phyloP scores from a whole-genome alignment of 192 early-diverging fungal species.

The Backusella morwellensis region DNA sequence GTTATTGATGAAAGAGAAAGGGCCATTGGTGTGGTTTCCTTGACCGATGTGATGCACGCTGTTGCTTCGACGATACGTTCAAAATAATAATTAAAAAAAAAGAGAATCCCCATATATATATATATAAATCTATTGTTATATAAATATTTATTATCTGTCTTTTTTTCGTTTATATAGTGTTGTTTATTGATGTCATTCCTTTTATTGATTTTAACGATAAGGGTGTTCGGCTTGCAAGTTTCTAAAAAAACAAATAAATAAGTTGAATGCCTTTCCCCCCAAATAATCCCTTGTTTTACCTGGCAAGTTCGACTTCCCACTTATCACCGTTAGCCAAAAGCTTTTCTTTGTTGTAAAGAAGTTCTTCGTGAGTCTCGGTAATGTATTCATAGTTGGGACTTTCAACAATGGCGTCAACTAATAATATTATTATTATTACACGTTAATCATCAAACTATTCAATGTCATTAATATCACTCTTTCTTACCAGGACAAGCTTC shows the following conservation, averaged over 20 bases:
- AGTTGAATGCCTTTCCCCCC: background rate
- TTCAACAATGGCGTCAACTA: constrained; percentile 97
- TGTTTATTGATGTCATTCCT: constrained; percentile 4
- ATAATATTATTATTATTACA: background rate
- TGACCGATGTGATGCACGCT: constrained; percentile 75
- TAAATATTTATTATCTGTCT: background rate
- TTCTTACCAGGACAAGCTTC: constrained; percentile 40
- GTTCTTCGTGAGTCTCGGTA: constrained; percentile 96
- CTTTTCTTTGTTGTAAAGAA: constrained; percentile 98
- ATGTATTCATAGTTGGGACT: constrained; percentile 96
- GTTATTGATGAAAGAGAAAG: constrained; percentile 55
- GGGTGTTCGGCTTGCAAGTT: constrained; percentile 44
- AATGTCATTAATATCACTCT: background rate
- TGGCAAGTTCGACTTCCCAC: constrained; percentile 94
- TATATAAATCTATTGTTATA: background rate
- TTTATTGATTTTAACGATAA: constrained; percentile 31
- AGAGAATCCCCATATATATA: background rate
- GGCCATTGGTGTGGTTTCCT: constrained; percentile 68
- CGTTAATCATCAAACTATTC: background rate
- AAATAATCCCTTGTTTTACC: constrained; percentile 44
- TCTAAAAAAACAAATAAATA: constrained; percentile 17
- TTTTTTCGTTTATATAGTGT: background rate
- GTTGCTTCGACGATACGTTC: constrained; percentile 8
- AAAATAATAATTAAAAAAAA: background rate
- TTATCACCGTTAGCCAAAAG: constrained; percentile 96